Percentiles rank a stretch among this genome's conserved stretches.
Conservation (phyloP, 2,329 filamentous ascomycete genomes). For the Fragosphaeria purpurea region DNA sequence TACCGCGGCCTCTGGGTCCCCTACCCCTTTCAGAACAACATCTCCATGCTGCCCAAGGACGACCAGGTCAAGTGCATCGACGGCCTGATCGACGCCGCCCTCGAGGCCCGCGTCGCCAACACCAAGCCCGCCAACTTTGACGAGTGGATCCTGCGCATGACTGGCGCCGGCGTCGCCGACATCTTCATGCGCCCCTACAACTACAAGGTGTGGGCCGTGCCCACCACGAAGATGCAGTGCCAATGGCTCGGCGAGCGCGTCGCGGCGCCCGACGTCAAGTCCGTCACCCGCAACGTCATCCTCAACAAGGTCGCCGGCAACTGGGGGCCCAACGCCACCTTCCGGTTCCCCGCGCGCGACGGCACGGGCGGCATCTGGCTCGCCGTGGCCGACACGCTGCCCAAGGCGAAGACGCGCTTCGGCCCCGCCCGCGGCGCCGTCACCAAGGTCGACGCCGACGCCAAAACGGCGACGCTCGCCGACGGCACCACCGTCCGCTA, state of each 20-base stretch:
- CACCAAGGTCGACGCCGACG: slow-evolving; percentile 73
- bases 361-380: slow-evolving; percentile 99
- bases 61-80: slow-evolving; percentile 93
- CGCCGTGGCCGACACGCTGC: slow-evolving; percentile 85
- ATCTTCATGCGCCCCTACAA: slow-evolving; percentile 99
- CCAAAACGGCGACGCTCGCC: slow-evolving; percentile 70
- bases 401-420: slow-evolving; percentile 83
- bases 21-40: slow-evolving; percentile 99
- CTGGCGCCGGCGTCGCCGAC: slow-evolving; percentile 80
- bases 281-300: slow-evolving; percentile 85
- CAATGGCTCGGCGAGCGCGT: slow-evolving; percentile 98
- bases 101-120: slow-evolving; percentile 76
- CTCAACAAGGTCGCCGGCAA: slow-evolving; percentile 91
- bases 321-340: slow-evolving; percentile 97
- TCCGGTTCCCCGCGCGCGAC: slow-evolving; percentile 92
- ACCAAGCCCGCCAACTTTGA: slow-evolving; percentile 96
- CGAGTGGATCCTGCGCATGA: slow-evolving; percentile 94
- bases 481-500: slow-evolving; percentile 87
- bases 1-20: slow-evolving; percentile 96
- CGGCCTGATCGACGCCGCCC: slow-evolving; percentile 86
- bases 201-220: slow-evolving; percentile 99
- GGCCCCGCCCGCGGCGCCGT: slow-evolving; percentile 70
- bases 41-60: slow-evolving; percentile 94
- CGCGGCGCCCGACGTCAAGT: slow-evolving; percentile 91
- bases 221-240: slow-evolving; percentile 99